Evolutionary conservation across 345 rosid species (phyloP), one percentile per base, ranked within the genome.

Genomic region (Trapa incisa): DNA sequence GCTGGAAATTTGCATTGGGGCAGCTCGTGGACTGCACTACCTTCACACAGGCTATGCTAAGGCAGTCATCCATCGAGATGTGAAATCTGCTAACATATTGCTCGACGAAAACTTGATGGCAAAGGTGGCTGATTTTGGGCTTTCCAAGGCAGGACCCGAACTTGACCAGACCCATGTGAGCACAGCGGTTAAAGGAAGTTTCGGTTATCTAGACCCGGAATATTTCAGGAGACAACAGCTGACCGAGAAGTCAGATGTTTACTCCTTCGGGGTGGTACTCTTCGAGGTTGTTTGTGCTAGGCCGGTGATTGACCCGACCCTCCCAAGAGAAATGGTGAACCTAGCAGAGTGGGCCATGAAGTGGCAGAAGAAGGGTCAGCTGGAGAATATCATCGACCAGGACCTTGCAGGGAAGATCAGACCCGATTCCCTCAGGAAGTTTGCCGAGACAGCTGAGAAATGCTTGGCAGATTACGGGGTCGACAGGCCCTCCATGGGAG

Each of bases 381-480:
- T 67, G 70, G 70, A 67, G 43, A 12, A 67, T 62, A 67, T 67
- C 70, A 39, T 67, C 1, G 70, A 67, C 62, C 70, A 47, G n/a
- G 6, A 37, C 7, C 47, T 53, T 22, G 61, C 60, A 38, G 69
- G 69, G 22, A 67, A 52, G 16, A 53, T 67, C 62, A 37, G 47
- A 22, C 69, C 69, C 4, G 5, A 67, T n/a, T 67, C 69, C 16
- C 37, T 67, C 22, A 9, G 62, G 43, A 38, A 67, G 45, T 67
- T 37, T 53, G 69, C 61, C 4, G 69, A 52, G 45, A 67, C 47
- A 4, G 69, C 62, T 7, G 69, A 67, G 69, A 67, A 67, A 38
- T 53, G 62, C 37, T 48, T 67, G 11, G 69, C 69, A 5, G 33
- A 67, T 38, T 12, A 14, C 14, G 69, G 69, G 43, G 62, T 53